phyloP scores from a whole-genome alignment of 176 grass and related monocot species.

The Carex parvula region DNA sequence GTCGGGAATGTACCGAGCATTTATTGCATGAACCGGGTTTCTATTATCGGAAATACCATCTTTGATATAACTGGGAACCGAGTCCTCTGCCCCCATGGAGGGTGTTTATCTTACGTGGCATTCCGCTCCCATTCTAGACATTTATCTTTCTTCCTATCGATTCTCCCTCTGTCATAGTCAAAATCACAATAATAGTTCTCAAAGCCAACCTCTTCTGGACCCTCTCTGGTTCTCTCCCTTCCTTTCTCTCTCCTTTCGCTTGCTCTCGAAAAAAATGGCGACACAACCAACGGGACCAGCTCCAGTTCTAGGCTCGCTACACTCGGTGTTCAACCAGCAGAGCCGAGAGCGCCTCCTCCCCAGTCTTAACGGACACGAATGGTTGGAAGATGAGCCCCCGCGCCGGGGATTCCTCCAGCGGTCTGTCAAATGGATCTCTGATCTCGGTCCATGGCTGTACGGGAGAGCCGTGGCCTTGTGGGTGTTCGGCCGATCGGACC shows the following conservation, averaged over 20 bases:
- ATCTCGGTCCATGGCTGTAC: not conserved
- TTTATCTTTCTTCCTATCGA: not conserved
- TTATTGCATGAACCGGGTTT: not conserved
- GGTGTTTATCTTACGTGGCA: not conserved
- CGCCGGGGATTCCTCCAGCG: not conserved
- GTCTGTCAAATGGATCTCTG: constrained; percentile 9
- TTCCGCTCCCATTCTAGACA: not conserved
- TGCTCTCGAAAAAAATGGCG: constrained; percentile 16
- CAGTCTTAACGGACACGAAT: not conserved
- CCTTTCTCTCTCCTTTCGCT: not conserved
- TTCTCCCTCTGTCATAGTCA: not conserved
- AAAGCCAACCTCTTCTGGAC: not conserved
- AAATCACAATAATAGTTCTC: not conserved
- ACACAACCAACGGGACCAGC: constrained; percentile 10
- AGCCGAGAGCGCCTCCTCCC: constrained; percentile 31
- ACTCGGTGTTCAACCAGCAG: constrained; percentile 29
- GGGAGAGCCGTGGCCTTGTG: constrained; percentile 32
- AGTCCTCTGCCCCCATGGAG: not conserved
- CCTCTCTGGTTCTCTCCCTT: not conserved
- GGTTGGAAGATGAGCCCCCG: not conserved
- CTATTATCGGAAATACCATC: not conserved
- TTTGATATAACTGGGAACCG: no score
- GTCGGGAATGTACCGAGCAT: no score
- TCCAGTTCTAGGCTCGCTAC: constrained; percentile 33
- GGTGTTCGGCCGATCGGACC: constrained; percentile 60